These are phyloP conservation scores for Ceratocystis destructans DNA, from an alignment of 2,329 filamentous ascomycete genomes.

Conservation along the genomic window DNA sequence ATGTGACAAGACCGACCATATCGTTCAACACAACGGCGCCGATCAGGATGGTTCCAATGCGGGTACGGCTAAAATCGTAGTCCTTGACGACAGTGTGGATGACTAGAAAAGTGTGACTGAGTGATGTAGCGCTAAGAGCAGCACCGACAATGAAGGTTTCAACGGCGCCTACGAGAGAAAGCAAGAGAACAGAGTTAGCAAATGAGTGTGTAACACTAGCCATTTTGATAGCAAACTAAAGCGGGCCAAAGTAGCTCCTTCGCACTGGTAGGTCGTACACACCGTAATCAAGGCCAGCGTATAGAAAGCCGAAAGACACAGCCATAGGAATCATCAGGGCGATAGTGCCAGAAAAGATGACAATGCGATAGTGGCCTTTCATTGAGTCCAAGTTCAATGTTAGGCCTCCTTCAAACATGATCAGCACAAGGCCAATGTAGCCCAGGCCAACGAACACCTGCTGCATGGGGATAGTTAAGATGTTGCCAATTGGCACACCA, in stretches of 20 bases:
- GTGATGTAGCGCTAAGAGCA: slow-evolving; percentile 26
- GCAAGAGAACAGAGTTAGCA: slow-evolving; percentile 1
- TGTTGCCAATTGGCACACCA: slow-evolving; percentile 32
- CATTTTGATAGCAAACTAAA: neutral
- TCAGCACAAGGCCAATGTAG: slow-evolving; percentile 36
- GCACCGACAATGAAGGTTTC: slow-evolving; percentile 24
- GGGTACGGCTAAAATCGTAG: slow-evolving; percentile 31
- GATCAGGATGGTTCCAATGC: slow-evolving; percentile 32
- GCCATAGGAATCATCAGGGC: slow-evolving; percentile 35
- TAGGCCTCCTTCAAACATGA: slow-evolving; percentile 39
- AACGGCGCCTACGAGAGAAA: slow-evolving; percentile 18
- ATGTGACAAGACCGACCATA: slow-evolving; percentile 33
- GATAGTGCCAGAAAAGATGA: slow-evolving; percentile 30
- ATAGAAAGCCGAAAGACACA: slow-evolving; percentile 32
- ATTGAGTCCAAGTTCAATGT: slow-evolving; percentile 34
- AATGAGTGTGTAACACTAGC: neutral
- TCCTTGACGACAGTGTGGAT: slow-evolving; percentile 24
- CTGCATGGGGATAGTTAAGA: slow-evolving; percentile 32
- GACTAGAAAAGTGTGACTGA: slow-evolving; percentile 28
- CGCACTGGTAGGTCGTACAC: neutral
- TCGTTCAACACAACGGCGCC: slow-evolving; percentile 36
- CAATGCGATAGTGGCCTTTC: slow-evolving; percentile 32
- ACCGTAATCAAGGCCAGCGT: slow-evolving; percentile 31
- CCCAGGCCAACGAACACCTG: slow-evolving; percentile 34
- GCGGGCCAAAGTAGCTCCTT: neutral